A percentile compares a stretch with the other conserved stretches of the same genome.
phyloP scores from a whole-genome alignment of 306 rosid species.

The Corylus americana region DNA sequence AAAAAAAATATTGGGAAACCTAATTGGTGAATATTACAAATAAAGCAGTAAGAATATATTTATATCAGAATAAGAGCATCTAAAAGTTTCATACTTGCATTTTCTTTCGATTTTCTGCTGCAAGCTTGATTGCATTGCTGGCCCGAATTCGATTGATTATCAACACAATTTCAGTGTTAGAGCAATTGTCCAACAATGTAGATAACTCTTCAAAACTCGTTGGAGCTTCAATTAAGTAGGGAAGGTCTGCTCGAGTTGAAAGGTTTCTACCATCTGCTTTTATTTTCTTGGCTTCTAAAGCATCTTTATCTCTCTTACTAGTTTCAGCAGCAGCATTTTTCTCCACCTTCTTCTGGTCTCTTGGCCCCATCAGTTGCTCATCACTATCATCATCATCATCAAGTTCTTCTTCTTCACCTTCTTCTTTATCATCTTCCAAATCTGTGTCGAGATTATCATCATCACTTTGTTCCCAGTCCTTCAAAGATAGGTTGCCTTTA shows the following conservation, averaged over 20 bases:
- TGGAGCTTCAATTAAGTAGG: constrained; percentile 91
- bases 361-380: constrained; percentile 27
- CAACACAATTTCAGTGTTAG: constrained; percentile 60
- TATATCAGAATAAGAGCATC: constrained; percentile 17
- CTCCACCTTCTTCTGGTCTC: constrained; percentile 25
- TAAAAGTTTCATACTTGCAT: constrained; percentile 64
- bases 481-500: constrained; percentile 46
- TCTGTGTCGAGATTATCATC: constrained; percentile 60
- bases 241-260: constrained; percentile 53
- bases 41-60: constrained; percentile 9
- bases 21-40: not conserved
- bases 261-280: constrained; percentile 39
- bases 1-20: not conserved
- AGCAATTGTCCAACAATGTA: constrained; percentile 51
- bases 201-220: constrained; percentile 67
- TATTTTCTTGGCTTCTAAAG: constrained; percentile 43
- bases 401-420: constrained; percentile 37
- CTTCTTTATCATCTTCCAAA: constrained; percentile 46
- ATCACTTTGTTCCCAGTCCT: constrained; percentile 96
- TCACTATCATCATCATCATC: constrained; percentile 31
- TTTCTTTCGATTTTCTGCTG: constrained; percentile 83
- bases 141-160: constrained; percentile 77
- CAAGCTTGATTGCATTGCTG: constrained; percentile 80
- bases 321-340: constrained; percentile 32
- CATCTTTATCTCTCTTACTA: constrained; percentile 37